Conservation (phyloP, 2,329 filamentous ascomycete species). For the Calycina marina region DNA sequence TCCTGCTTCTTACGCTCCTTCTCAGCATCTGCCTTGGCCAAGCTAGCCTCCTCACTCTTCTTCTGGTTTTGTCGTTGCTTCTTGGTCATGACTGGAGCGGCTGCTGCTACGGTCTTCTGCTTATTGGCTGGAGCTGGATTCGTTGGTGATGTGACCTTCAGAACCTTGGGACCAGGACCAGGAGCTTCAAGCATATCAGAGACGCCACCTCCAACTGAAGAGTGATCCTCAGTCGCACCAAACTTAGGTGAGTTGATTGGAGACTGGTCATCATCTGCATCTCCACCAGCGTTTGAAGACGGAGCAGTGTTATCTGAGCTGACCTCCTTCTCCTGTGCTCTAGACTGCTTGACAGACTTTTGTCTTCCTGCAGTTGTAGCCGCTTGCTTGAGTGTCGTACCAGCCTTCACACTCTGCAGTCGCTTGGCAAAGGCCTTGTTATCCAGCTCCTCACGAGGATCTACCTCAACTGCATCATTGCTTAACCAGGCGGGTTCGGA, state of each 20-base stretch:
- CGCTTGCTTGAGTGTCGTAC: slow-evolving; percentile 40
- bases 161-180: slow-evolving; percentile 52
- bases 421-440: slow-evolving; percentile 66
- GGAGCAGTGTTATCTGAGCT: slow-evolving; percentile 31
- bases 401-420: slow-evolving; percentile 55
- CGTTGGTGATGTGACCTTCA: slow-evolving; percentile 60
- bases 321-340: slow-evolving; percentile 36
- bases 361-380: slow-evolving; percentile 27
- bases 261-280: slow-evolving; percentile 72
- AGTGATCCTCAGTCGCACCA: slow-evolving; percentile 31
- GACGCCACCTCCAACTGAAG: slow-evolving; percentile 42
- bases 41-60: slow-evolving; percentile 73
- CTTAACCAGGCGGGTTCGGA: neutral
- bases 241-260: slow-evolving; percentile 51
- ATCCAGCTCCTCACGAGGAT: slow-evolving; percentile 50
- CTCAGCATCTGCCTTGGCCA: slow-evolving; percentile 62
- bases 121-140: slow-evolving; percentile 43
- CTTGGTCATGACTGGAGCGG: slow-evolving; percentile 67
- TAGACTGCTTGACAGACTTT: slow-evolving; percentile 57
- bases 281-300: slow-evolving; percentile 56
- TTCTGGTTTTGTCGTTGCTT: slow-evolving; percentile 88
- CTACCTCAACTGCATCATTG: slow-evolving; percentile 23
- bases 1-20: slow-evolving; percentile 59
- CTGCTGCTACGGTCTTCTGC: slow-evolving; percentile 38
- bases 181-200: slow-evolving; percentile 83